These are phyloP conservation scores for Saccharomyces hybrid DNA, from an alignment of 1,139 yeast genomes.

Conservation along the genomic window DNA sequence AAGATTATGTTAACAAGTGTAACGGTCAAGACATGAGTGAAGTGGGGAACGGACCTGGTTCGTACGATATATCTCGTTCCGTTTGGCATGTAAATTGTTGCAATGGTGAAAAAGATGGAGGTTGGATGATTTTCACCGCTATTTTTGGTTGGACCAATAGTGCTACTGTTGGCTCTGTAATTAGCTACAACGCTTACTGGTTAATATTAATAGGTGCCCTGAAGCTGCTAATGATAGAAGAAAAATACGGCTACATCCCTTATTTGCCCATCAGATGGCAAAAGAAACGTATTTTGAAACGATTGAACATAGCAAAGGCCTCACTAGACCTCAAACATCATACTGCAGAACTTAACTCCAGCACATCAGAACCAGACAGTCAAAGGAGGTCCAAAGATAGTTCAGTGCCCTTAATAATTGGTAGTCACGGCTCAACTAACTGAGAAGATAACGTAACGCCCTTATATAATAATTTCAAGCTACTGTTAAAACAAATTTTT, in stretches of 20 bases:
- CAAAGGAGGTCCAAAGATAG: constrained; percentile 28
- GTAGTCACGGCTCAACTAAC: background rate
- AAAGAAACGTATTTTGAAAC: constrained; percentile 46
- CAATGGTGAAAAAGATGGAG: constrained; percentile 81
- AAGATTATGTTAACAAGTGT: constrained; percentile 53
- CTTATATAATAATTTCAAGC: background rate
- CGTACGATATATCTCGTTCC: constrained; percentile 69
- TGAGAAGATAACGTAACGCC: background rate
- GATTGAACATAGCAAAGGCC: constrained; percentile 30
- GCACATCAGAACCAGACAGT: constrained; percentile 1
- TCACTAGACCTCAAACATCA: constrained; percentile 18
- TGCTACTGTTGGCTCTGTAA: constrained; percentile 89
- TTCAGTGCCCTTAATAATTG: constrained; percentile 21
- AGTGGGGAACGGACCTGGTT: constrained; percentile 89
- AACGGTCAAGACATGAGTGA: constrained; percentile 87
- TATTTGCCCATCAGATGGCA: constrained; percentile 56
- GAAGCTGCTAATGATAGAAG: constrained; percentile 47
- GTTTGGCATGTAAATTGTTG: constrained; percentile 98
- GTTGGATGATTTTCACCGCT: constrained; percentile 92
- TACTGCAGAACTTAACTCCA: constrained; percentile 1
- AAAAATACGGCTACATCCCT: constrained; percentile 55
- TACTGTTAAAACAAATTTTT: background rate
- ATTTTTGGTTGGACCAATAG: constrained; percentile 93
- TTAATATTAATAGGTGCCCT: constrained; percentile 48
- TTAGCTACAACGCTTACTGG: constrained; percentile 76